Evolutionary conservation across 768 basidiomycete genomes (phyloP), one percentile per base, ranked within the genome.

Genomic region (Suillus sp.): DNA sequence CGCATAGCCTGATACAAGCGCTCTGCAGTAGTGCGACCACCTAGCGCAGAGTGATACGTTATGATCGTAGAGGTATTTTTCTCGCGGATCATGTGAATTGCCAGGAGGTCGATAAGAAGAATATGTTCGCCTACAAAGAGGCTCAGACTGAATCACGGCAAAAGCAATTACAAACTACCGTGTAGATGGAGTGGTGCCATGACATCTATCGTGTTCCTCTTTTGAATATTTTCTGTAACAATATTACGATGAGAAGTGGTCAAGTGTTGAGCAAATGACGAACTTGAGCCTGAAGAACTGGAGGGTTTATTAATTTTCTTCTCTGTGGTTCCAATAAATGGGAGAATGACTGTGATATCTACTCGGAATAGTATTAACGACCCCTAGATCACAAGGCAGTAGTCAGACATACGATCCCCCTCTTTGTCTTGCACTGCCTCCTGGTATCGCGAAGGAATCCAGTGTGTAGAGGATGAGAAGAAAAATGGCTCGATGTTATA

Each of bases 361-460:
- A 82, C 76, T 81, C 80, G 79, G 59, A 11, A 59, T 1, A 16
- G 35, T 4, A 38, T 68, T 37, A 68, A 65, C 18, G 7, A 25
- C 22, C 22, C 3, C 3, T 20, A 0, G 51, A 53, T 5, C 30
- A 32, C 13, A 13, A n/a, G 51, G 32, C 10, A 53, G 20, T 34
- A 2, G 32, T 34, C 11, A 53, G 20, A 53, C 51, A 14, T 50
- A 20, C 56, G 7, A 42, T 34, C 32, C 1, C 51, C 51, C 5
- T 13, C 2, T n/a, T 32, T 32, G n/a, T 53, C 32, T 34, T 10
- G 51, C 32, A 53, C 51, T 32, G 81, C 80, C 63, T 86, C 85
- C 62, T 84, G 81, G 50, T 81, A 87, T 42, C 83, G 81, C 0
- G 84, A 83, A 0, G 86, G 86, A 47, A 86, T 87, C 84, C 84